Evolutionary conservation across 345 rosid genomes (phyloP).

Genomic region (Aquilaria sinensis): DNA sequence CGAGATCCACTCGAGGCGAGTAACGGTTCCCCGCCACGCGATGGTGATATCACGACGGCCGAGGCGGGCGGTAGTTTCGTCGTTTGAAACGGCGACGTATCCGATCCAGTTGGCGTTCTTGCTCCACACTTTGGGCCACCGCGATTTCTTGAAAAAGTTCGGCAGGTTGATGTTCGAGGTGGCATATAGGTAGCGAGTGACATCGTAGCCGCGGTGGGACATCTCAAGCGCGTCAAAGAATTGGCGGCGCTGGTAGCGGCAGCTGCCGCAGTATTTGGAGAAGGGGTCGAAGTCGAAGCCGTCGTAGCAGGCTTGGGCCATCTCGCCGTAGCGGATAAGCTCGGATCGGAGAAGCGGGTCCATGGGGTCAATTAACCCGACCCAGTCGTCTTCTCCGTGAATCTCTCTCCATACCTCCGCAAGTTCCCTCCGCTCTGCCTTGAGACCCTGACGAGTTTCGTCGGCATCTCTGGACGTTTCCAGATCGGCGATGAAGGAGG

Average conservation of each 20-base stretch:
- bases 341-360: conserved; percentile 74
- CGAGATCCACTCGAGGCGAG: conserved; percentile 66
- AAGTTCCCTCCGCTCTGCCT: conserved; percentile 24
- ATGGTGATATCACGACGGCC: conserved; percentile 73
- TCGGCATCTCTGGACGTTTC: conserved; percentile 20
- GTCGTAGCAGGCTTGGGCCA: conserved; percentile 83
- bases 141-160: conserved; percentile 68
- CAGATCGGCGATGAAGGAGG: conserved; percentile 28
- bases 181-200: conserved; percentile 65
- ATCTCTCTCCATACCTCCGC: conserved; percentile 60
- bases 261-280: conserved; percentile 72
- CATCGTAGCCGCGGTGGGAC: conserved; percentile 43
- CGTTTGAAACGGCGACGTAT: conserved; percentile 69
- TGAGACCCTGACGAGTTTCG: conserved; percentile 5
- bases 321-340: conserved; percentile 82
- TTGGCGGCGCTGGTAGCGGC: conserved; percentile 42
- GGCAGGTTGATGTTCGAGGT: conserved; percentile 74
- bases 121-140: conserved; percentile 91
- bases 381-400: conserved; percentile 81
- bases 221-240: conserved; percentile 54
- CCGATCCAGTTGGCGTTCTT: conserved; percentile 85
- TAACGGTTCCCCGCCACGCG: conserved; percentile 85
- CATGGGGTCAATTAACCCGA: conserved; percentile 64
- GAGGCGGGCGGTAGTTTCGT: conserved; percentile 32
- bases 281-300: conserved; percentile 77